phyloP scores from a whole-genome alignment of 805 yeast genomes.

The Candida adriatica region DNA sequence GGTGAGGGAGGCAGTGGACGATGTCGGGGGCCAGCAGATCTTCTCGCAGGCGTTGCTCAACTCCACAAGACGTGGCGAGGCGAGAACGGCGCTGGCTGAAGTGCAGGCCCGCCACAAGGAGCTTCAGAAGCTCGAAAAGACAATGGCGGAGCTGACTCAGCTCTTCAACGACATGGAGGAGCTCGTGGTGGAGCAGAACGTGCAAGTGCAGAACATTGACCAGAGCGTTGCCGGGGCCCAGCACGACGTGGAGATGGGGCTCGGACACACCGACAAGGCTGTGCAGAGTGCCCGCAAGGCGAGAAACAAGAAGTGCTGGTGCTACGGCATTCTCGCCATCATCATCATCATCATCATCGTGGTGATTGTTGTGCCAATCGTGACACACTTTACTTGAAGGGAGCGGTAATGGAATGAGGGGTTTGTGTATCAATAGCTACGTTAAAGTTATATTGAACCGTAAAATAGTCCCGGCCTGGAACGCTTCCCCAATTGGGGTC shows the following conservation, averaged over 20 bases:
- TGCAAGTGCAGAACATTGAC: constrained; percentile 74
- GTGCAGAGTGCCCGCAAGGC: constrained; percentile 83
- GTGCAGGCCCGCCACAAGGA: constrained; percentile 95
- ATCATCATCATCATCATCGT: constrained; percentile 60
- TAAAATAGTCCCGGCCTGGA: constrained; percentile 22
- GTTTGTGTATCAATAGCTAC: not conserved
- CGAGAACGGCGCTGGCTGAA: constrained; percentile 89
- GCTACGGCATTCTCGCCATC: constrained; percentile 55
- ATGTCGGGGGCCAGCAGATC: constrained; percentile 80
- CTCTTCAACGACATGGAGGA: constrained; percentile 95
- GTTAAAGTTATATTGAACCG: constrained; percentile 19
- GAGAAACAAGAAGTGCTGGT: constrained; percentile 86
- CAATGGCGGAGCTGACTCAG: constrained; percentile 93
- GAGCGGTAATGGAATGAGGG: too few relatives aligned
- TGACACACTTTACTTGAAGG: constrained; percentile 16
- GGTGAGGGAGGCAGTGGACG: constrained; percentile 79
- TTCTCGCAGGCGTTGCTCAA: constrained; percentile 88
- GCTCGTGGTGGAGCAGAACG: constrained; percentile 92
- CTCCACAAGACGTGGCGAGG: constrained; percentile 89
- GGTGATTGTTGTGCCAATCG: constrained; percentile 46
- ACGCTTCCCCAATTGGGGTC: constrained; percentile 2
- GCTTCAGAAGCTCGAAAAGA: constrained; percentile 87
- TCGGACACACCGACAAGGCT: constrained; percentile 89
- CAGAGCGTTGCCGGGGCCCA: constrained; percentile 79
- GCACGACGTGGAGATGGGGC: constrained; percentile 87